Evolutionary conservation across 108 stramenopile genomes (phyloP).

Genomic region (Mayamaea pseudoterrestris): DNA sequence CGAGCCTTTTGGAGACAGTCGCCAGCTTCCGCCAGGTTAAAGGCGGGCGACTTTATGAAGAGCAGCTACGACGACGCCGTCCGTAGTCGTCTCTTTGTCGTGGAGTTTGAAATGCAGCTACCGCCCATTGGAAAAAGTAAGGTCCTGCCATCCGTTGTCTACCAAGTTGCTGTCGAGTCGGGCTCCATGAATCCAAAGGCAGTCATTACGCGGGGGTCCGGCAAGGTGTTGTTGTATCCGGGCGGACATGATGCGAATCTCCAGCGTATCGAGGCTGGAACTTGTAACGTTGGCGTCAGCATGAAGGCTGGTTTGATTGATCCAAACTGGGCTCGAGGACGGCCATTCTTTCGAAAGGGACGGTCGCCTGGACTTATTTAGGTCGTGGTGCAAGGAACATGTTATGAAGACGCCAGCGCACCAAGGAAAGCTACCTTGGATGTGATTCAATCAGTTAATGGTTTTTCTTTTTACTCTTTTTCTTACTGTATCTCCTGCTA

Average conservation of each 20-base stretch:
- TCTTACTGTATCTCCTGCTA: no score
- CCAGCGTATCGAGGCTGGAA: constrained; percentile 31
- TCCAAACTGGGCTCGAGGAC: constrained; percentile 58
- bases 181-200: constrained; percentile 52
- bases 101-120: constrained; percentile 27
- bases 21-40: background rate
- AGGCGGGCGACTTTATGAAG: constrained; percentile 10
- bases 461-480: no score
- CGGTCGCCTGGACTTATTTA: constrained; percentile 45
- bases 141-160: constrained; percentile 40
- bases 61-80: constrained; percentile 35
- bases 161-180: constrained; percentile 36
- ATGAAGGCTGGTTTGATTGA: constrained; percentile 69
- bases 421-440: no score
- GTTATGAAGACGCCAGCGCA: no score
- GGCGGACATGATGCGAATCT: constrained; percentile 23
- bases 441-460: no score
- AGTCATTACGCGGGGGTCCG: constrained; percentile 45
- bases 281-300: constrained; percentile 36
- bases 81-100: constrained; percentile 15
- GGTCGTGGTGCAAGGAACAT: no score
- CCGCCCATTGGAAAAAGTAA: constrained; percentile 8
- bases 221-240: constrained; percentile 43
- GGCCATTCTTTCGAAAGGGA: constrained; percentile 54
- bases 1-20: constrained; percentile 31